These are phyloP conservation scores for Macrophomina phaseolina DNA, from an alignment of 2,329 filamentous ascomycete species.

Conservation along the genomic window DNA sequence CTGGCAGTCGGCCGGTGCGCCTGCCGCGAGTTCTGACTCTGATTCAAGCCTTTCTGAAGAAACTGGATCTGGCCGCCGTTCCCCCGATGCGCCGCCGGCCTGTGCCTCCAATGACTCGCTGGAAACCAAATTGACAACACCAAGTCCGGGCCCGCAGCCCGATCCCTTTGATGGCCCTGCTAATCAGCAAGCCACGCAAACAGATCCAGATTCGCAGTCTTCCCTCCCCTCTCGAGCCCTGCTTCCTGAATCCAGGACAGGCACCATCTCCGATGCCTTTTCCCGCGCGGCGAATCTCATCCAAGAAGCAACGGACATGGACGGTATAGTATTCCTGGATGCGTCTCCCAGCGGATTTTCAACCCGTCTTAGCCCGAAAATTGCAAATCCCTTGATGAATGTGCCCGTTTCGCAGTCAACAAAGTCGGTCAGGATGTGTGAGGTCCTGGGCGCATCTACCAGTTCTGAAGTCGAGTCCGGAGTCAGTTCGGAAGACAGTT, in stretches of 20 bases:
- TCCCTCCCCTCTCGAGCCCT: background rate
- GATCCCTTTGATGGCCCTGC: background rate
- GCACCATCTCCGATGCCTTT: slow-evolving; percentile 31
- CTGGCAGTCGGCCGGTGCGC: background rate
- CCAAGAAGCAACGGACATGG: slow-evolving; percentile 43
- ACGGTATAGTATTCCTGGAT: slow-evolving; percentile 46
- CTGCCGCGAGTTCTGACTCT: background rate
- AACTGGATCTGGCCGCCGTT: background rate
- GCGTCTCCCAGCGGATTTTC: slow-evolving; percentile 29
- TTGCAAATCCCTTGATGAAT: background rate
- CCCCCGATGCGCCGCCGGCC: background rate
- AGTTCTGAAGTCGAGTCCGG: too few species aligned
- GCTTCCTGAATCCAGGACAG: background rate
- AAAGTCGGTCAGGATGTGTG: background rate
- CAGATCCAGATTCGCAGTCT: background rate
- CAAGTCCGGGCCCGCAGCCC: background rate
- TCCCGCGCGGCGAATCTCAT: slow-evolving; percentile 46
- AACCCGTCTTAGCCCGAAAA: background rate
- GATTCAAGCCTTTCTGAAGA: background rate
- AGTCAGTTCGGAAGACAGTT: too few species aligned
- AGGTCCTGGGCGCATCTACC: background rate
- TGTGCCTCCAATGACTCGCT: slow-evolving; percentile 3
- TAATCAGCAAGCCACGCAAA: background rate
- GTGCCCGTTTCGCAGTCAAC: background rate
- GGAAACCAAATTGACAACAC: background rate